Conservation (phyloP, 164 flowering plant genomes). For the Nymphaea thermarum region DNA sequence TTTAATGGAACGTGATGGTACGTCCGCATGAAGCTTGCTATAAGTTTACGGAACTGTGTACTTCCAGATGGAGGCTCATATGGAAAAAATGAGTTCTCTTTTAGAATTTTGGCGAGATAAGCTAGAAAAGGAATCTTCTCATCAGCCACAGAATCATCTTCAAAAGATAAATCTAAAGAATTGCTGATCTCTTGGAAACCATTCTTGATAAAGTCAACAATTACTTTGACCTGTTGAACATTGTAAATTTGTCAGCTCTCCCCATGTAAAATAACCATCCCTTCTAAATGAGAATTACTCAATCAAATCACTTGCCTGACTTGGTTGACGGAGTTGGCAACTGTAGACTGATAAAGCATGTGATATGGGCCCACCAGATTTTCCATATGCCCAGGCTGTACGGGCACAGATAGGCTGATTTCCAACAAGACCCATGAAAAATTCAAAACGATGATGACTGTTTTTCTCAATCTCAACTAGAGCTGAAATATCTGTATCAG, state of each 20-base stretch:
- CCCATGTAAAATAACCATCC: background rate
- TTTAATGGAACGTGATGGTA: conserved; percentile 82
- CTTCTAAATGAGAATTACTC: background rate
- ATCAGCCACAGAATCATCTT: conserved; percentile 93
- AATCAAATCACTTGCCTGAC: conserved; percentile 33
- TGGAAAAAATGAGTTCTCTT: conserved; percentile 52
- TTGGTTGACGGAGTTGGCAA: conserved; percentile 93
- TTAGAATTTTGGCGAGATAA: conserved; percentile 68
- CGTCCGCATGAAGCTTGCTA: conserved; percentile 76
- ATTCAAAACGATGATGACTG: conserved; percentile 91
- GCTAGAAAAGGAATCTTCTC: conserved; percentile 98
- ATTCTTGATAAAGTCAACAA: conserved; percentile 83
- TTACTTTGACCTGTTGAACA: conserved; percentile 64
- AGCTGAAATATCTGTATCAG: conserved; percentile 94
- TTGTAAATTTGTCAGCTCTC: conserved; percentile 9
- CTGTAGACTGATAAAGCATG: conserved; percentile 96
- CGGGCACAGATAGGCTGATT: conserved; percentile 97
- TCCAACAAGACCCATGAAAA: conserved; percentile 92
- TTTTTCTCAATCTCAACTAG: conserved; percentile 95
- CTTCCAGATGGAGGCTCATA: conserved; percentile 95
- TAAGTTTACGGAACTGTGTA: conserved; percentile 56
- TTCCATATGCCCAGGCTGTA: conserved; percentile 97
- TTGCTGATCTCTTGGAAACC: conserved; percentile 84
- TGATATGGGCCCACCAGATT: conserved; percentile 87
- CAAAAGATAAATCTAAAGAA: conserved; percentile 84